Conservation (phyloP, 805 yeast species). For the Saccharomycopsis olivae region DNA sequence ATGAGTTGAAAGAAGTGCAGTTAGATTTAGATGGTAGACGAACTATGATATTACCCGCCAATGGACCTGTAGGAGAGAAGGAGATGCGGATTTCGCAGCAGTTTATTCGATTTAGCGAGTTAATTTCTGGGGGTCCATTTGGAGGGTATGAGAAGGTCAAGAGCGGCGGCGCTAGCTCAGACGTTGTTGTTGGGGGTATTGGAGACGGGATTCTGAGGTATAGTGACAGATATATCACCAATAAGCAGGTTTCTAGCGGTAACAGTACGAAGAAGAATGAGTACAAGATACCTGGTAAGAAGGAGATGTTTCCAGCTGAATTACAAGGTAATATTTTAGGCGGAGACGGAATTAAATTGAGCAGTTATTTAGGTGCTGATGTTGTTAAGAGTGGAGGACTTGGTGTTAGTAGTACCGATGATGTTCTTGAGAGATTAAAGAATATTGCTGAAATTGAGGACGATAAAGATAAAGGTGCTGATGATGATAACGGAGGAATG, state of each 20-base stretch:
- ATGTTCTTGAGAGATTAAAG: constrained; percentile 27
- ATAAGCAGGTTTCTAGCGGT: no score
- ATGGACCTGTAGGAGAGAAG: constrained; percentile 40
- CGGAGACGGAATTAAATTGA: constrained; percentile 19
- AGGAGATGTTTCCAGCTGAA: constrained; percentile 69
- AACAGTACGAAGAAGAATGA: constrained; percentile 65
- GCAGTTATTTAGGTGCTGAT: constrained; percentile 23
- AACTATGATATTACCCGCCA: constrained; percentile 40
- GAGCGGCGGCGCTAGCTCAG: constrained; percentile 44
- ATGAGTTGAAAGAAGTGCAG: constrained; percentile 14
- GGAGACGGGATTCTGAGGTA: constrained; percentile 73
- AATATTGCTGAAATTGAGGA: constrained; percentile 36
- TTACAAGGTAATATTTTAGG: constrained; percentile 62
- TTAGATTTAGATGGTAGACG: constrained; percentile 8
- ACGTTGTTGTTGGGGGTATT: constrained; percentile 30
- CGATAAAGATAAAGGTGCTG: constrained; percentile 26
- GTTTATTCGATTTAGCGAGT: constrained; percentile 40
- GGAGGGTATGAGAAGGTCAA: no score
- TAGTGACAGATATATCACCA: constrained; percentile 72
- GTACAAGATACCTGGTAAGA: constrained; percentile 65
- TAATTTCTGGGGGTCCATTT: constrained; percentile 57
- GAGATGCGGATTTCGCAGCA: constrained; percentile 47
- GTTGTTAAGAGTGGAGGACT: constrained; percentile 23
- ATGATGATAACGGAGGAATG: constrained; percentile 31
- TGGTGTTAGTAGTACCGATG: constrained; percentile 20